phyloP scores from a whole-genome alignment of 495 filamentous ascomycete species.

The Mycothermus thermophilus region DNA sequence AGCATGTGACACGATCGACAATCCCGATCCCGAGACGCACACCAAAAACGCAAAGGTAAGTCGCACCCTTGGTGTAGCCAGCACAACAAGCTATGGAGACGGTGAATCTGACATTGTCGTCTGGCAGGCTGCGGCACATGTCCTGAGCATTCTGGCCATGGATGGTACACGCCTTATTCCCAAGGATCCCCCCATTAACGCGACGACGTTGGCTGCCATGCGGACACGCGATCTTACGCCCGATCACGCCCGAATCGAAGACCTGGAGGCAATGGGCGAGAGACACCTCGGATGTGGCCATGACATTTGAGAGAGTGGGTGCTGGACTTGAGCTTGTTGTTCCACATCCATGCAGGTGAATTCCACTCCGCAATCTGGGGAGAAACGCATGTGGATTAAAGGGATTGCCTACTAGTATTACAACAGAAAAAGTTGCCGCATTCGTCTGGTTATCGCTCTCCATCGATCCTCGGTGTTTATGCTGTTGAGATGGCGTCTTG shows the following conservation, averaged over 20 bases:
- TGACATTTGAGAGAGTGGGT: conserved; percentile 6
- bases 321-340: no score
- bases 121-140: conserved; percentile 27
- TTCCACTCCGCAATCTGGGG: no score
- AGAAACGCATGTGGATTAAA: no score
- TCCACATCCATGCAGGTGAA: no score
- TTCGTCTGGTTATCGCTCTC: no score
- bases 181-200: conserved; percentile 16
- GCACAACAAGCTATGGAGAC: not conserved
- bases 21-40: conserved; percentile 26
- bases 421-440: no score
- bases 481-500: no score
- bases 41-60: conserved; percentile 25
- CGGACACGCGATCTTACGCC: conserved; percentile 1
- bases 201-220: conserved; percentile 3
- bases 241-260: conserved; percentile 4
- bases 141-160: conserved; percentile 23
- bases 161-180: conserved; percentile 27
- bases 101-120: not conserved
- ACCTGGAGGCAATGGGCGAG: conserved; percentile 10
- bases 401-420: no score
- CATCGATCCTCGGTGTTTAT: no score
- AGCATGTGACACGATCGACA: conserved; percentile 27
- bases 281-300: conserved; percentile 10
- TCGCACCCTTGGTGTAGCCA: not conserved